Evolutionary conservation across 2,329 filamentous ascomycete genomes (phyloP).

Genomic region (Hypoxylon sp.): DNA sequence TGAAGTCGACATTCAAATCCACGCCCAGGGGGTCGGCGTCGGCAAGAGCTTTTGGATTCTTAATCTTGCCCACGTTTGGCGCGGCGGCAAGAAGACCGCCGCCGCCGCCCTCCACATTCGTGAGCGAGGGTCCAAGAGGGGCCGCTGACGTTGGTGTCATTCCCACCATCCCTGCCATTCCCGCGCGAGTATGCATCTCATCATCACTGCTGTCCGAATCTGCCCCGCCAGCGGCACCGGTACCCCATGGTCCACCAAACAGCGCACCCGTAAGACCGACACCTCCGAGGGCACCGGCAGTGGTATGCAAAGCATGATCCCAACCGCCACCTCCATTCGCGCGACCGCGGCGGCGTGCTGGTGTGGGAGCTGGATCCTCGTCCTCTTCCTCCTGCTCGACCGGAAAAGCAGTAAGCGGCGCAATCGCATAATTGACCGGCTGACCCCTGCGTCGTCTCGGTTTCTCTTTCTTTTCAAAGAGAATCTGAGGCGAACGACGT

Average conservation of each 20-base stretch:
- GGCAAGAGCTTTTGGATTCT: slow-evolving; percentile 88
- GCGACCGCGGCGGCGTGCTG: slow-evolving; percentile 72
- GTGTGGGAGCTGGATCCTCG: slow-evolving; percentile 72
- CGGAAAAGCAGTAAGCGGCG: slow-evolving; percentile 74
- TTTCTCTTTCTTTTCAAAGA: slow-evolving; percentile 65
- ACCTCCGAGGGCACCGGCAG: slow-evolving; percentile 91
- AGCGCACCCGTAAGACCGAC: slow-evolving; percentile 77
- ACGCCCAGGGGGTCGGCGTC: slow-evolving; percentile 96
- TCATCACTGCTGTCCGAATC: slow-evolving; percentile 98
- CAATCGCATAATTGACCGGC: slow-evolving; percentile 85
- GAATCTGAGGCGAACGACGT: slow-evolving; percentile 62
- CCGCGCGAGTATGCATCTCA: slow-evolving; percentile 74
- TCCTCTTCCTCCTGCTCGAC: slow-evolving; percentile 81
- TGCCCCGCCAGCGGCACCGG: slow-evolving; percentile 72
- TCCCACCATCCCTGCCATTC: slow-evolving; percentile 66
- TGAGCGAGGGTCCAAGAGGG: slow-evolving; percentile 51
- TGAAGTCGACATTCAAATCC: slow-evolving; percentile 91
- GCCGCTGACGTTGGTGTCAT: slow-evolving; percentile 65
- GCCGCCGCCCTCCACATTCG: slow-evolving; percentile 52
- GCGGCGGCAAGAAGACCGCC: slow-evolving; percentile 61
- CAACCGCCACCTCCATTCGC: slow-evolving; percentile 66
- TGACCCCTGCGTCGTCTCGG: slow-evolving; percentile 64
- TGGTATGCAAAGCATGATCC: slow-evolving; percentile 87
- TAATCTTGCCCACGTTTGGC: slow-evolving; percentile 90
- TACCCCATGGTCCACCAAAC: slow-evolving; percentile 77